Evolutionary conservation across 2,329 filamentous ascomycete genomes (phyloP).

Genomic region (Nothophoma quercina): DNA sequence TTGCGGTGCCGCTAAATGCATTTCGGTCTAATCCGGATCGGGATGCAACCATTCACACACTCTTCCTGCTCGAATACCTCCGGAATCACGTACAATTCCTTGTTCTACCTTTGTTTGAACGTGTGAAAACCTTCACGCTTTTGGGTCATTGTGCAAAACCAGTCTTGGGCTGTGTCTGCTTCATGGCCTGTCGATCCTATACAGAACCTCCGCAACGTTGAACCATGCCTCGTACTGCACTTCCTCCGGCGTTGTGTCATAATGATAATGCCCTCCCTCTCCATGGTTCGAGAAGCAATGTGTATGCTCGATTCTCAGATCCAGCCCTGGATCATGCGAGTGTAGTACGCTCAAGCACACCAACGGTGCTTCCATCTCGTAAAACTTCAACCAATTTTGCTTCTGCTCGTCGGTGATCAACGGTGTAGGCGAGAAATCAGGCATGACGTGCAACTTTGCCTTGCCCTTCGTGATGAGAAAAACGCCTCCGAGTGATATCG

Average conservation of each 20-base stretch:
- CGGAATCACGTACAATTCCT: no score
- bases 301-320: slow-evolving; percentile 58
- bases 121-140: no score
- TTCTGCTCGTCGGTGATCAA: slow-evolving; percentile 16
- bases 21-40: neutral
- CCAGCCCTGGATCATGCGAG: slow-evolving; percentile 51
- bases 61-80: neutral
- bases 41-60: neutral
- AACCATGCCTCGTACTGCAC: slow-evolving; percentile 59
- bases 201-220: slow-evolving; percentile 53
- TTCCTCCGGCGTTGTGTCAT: slow-evolving; percentile 45
- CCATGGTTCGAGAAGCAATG: slow-evolving; percentile 52
- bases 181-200: slow-evolving; percentile 47
- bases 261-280: slow-evolving; percentile 57
- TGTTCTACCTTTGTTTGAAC: no score
- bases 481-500: slow-evolving; percentile 23
- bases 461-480: slow-evolving; percentile 23
- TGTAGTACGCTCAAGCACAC: slow-evolving; percentile 27
- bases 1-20: neutral
- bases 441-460: slow-evolving; percentile 25
- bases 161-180: no score
- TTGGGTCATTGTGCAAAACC: no score
- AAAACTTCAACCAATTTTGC: slow-evolving; percentile 24
- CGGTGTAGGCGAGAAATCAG: slow-evolving; percentile 21
- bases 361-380: slow-evolving; percentile 22